phyloP scores from a whole-genome alignment of 2,329 filamentous ascomycete species.

The Sporothrix brasiliensis region DNA sequence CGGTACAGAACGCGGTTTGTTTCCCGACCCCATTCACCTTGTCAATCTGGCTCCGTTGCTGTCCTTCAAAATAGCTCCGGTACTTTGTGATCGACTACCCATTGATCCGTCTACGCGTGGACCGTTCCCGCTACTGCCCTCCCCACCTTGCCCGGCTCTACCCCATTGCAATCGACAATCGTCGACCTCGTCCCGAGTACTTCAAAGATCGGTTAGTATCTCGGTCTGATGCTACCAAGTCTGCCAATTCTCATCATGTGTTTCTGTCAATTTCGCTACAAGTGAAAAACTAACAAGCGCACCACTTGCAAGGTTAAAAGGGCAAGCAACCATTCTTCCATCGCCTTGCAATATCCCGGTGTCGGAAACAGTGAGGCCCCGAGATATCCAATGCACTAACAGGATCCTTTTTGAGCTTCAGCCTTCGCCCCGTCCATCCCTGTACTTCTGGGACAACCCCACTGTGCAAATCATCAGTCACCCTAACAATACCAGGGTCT shows the following conservation, averaged over 20 bases:
- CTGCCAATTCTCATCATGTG: not conserved
- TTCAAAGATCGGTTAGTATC: not conserved
- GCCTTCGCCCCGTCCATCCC: conserved; percentile 1
- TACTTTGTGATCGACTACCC: conserved; percentile 10
- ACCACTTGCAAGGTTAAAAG: not conserved
- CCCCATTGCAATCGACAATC: conserved; percentile 3
- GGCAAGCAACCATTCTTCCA: not conserved
- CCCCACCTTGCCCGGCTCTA: conserved; percentile 9
- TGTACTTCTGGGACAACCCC: conserved; percentile 10
- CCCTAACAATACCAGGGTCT: conserved; percentile 18
- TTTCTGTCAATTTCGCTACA: not conserved
- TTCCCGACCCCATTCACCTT: not conserved
- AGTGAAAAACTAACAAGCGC: not conserved
- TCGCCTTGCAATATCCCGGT: not conserved
- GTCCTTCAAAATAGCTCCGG: not conserved
- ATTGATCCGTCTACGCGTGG: conserved; percentile 1
- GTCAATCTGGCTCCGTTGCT: not conserved
- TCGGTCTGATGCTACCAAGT: not conserved
- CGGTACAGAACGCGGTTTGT: not conserved
- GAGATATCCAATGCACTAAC: conserved; percentile 7
- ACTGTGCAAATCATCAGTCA: conserved; percentile 11
- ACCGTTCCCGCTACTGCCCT: conserved; percentile 9
- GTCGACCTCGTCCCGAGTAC: conserved; percentile 10
- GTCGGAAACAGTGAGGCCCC: conserved; percentile 19
- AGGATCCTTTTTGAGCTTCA: not conserved